Percentiles rank a stretch among this genome's conserved stretches.
Conservation (phyloP, 2,329 filamentous ascomycete genomes). For the Ophiostoma tasmaniense region DNA sequence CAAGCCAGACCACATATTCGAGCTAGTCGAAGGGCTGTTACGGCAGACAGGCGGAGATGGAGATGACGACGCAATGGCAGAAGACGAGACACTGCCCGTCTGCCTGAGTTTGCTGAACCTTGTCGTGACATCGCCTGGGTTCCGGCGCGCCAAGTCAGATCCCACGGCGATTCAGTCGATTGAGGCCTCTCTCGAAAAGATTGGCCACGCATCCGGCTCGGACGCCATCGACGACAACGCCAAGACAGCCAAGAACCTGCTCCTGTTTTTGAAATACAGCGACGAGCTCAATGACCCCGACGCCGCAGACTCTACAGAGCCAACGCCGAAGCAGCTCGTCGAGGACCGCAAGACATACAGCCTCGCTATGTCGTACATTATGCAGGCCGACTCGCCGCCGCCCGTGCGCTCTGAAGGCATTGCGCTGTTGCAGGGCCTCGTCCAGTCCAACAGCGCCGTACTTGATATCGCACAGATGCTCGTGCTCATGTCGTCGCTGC, state of each 20-base stretch:
- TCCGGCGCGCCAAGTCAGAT: constrained; percentile 41
- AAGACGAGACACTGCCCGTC: constrained; percentile 43
- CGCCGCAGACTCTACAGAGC: constrained; percentile 19
- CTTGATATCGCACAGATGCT: constrained; percentile 59
- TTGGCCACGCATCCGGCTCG: constrained; percentile 31
- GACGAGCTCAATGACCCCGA: constrained; percentile 43
- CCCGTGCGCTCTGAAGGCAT: constrained; percentile 60
- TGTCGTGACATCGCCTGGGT: constrained; percentile 49
- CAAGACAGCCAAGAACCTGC: constrained; percentile 46
- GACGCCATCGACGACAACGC: constrained; percentile 33
- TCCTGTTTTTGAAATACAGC: constrained; percentile 47
- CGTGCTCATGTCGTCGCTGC: constrained; percentile 54
- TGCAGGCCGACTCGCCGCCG: constrained; percentile 51
- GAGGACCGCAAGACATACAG: constrained; percentile 56
- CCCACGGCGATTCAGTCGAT: constrained; percentile 36
- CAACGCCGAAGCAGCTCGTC: constrained; percentile 38
- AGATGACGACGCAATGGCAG: constrained; percentile 20
- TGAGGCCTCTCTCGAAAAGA: constrained; percentile 39
- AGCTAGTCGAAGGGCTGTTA: constrained; percentile 55
- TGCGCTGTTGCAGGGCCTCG: constrained; percentile 49
- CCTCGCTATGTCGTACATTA: constrained; percentile 57
- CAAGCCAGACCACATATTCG: constrained; percentile 55
- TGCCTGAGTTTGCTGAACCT: constrained; percentile 54
- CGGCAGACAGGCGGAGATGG: constrained; percentile 31
- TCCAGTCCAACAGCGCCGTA: constrained; percentile 46